Base-by-base conservation (phyloP, 2,329 filamentous ascomycete genomes). In the Westerdykella aurantiaca region DNA sequence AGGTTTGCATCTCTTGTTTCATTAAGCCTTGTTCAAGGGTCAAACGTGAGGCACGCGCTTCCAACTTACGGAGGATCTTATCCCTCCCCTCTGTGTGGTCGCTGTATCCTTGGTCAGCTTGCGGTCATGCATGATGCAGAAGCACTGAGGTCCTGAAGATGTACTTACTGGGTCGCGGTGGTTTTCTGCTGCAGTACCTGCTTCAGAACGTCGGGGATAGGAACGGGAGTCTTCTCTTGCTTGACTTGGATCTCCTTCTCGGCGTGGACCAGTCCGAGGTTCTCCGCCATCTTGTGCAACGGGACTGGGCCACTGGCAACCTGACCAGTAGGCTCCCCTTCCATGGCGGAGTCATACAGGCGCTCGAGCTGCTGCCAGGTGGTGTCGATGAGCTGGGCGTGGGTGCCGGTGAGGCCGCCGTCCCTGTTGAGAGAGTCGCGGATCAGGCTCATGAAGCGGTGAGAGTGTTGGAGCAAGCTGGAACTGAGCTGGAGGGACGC, bases 121-220 rank as follows among this genome's bases (percentile, higher is more conserved):
- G 18, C 61, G 57, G 16, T 61, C 58, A 38, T 57, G 56, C 1
- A 60, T 17, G 5, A 17, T 34, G 13, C 33, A 13, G 5, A 34
- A 34, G 13, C 33, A 5, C 5, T 5, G 33, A 34, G 33, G 16
- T 6, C 12, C 6, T 5, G 33, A n/a, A n/a, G n/a, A n/a, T n/a
- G 13, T 12, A 34, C 33, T 34, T 34, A 34, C 45, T 61, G 58
- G 12, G 58, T 41, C 12, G 57, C 55, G 42, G 58, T 47, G 45
- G 61, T 62, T 41, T 61, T 60, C 39, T 60, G 46, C 40, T 61
- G 56, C 6, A 52, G 52, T 3, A 64, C 42, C 48, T 63, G 56
- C 4, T 55, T 46, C 25, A 60, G 56, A 12, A 52, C 23, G 23
- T 10, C 23, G 5, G 5, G 23, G 10, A 25, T 10, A 10, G 23